A percentile compares a stretch with the other conserved stretches of the same genome.
Conservation (phyloP, 148 eudicot genomes). For the Chenopodium suecicum region DNA sequence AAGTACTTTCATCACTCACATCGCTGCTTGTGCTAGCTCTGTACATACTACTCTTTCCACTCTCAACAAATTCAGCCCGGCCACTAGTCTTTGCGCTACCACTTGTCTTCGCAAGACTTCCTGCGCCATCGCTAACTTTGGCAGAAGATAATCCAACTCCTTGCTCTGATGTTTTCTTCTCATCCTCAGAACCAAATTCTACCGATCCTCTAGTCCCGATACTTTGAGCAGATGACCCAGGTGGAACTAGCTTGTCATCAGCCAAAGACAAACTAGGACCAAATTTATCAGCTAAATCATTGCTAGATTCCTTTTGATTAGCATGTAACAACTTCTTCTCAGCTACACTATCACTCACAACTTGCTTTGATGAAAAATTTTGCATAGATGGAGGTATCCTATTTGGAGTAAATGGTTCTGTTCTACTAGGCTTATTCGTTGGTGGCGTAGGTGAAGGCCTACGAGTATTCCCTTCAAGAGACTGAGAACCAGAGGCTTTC, state of each 20-base stretch:
- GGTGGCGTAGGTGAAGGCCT: conserved; percentile 31
- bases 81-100: conserved; percentile 74
- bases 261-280: conserved; percentile 42
- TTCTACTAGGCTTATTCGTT: conserved; percentile 33
- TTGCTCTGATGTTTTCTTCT: conserved; percentile 44
- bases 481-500: conserved; percentile 31
- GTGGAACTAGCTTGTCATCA: conserved; percentile 31
- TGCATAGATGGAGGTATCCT: conserved; percentile 32
- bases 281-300: conserved; percentile 45
- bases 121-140: conserved; percentile 60
- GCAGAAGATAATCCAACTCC: conserved; percentile 43
- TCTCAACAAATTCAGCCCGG: conserved; percentile 58
- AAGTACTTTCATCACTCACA: conserved; percentile 77
- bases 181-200: conserved; percentile 36
- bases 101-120: conserved; percentile 61
- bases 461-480: conserved; percentile 30
- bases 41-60: conserved; percentile 73
- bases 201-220: conserved; percentile 31
- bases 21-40: conserved; percentile 84
- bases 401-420: conserved; percentile 31
- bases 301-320: conserved; percentile 29
- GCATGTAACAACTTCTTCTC: conserved; percentile 31
- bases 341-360: conserved; percentile 22
- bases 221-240: neutral
- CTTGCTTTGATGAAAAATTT: conserved; percentile 30